A percentile compares a stretch with the other conserved stretches of the same genome.
Evolutionary conservation across 176 grass and related monocot genomes (phyloP).

Genomic region (sorghum (Sorghum bicolor)): Sorghum_bicolor_NCBIv3 NC_012870.2:74381001-74381500

Average conservation of each 20-base stretch:
- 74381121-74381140: constrained; percentile 55
- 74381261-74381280: constrained; percentile 84
- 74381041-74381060: constrained; percentile 70
- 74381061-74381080: constrained; percentile 91
- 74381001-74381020: not conserved
- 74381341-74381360: not conserved
- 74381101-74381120: constrained; percentile 84
- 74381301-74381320: not conserved
- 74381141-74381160: constrained; percentile 53
- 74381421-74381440: not conserved
- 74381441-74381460: constrained; percentile 18
- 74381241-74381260: constrained; percentile 84
- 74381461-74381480: constrained; percentile 20
- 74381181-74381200: not conserved
- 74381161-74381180: not conserved
- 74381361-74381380: constrained; percentile 17
- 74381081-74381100: constrained; percentile 90
- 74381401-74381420: not conserved
- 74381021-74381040: constrained; percentile 75
- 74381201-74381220: not conserved
- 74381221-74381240: constrained; percentile 80
- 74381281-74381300: constrained; percentile 51
- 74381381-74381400: not conserved
- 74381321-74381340: not conserved
- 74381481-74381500: constrained; percentile 35